Evolutionary conservation across 345 rosid genomes (phyloP).

Genomic region (Theobroma cacao): DNA sequence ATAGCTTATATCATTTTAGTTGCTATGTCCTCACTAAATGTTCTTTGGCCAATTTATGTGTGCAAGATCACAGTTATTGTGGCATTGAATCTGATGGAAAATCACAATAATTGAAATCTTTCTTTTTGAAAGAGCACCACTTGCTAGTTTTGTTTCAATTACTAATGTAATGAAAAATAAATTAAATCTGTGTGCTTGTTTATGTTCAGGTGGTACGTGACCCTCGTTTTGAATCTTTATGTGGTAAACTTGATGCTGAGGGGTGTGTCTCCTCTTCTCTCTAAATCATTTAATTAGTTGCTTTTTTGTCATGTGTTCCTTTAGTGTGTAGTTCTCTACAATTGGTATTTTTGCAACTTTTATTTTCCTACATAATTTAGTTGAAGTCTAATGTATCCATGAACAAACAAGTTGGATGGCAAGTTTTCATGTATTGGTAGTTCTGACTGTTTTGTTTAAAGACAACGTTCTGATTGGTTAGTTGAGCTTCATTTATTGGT

Average conservation of each 20-base stretch:
- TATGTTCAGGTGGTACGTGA: constrained; percentile 56
- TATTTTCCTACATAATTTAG: not conserved
- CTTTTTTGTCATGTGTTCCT: not conserved
- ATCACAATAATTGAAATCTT: not conserved
- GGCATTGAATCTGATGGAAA: not conserved
- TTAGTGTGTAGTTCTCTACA: not conserved
- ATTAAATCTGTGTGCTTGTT: not conserved
- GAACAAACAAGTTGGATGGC: not conserved
- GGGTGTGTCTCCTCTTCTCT: constrained; percentile 45
- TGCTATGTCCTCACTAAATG: not conserved
- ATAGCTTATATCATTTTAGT: not conserved
- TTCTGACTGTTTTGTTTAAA: not conserved
- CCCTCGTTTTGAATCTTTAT: constrained; percentile 74
- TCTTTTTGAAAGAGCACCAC: not conserved
- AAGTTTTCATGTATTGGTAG: not conserved
- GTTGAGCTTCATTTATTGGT: not conserved
- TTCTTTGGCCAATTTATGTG: not conserved
- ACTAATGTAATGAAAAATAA: not conserved
- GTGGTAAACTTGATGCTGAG: constrained; percentile 57
- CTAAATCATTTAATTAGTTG: not conserved
- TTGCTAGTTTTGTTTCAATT: not conserved
- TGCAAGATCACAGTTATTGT: not conserved
- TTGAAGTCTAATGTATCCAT: not conserved
- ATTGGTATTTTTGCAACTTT: not conserved
- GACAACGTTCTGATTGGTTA: not conserved